phyloP scores from a whole-genome alignment of 305 asterid genomes.

The Fraxinus paxiana region DNA sequence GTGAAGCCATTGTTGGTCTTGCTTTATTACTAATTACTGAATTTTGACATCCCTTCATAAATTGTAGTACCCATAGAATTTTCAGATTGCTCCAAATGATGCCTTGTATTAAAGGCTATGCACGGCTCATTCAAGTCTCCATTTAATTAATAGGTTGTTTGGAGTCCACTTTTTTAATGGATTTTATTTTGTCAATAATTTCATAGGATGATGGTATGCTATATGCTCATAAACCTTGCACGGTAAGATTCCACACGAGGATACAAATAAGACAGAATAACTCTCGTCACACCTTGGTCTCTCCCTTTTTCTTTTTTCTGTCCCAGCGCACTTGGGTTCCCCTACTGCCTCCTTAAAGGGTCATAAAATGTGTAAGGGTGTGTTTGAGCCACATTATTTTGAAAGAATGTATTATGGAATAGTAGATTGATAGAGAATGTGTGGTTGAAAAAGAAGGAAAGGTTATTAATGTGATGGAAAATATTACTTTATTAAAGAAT shows the following conservation, averaged over 20 bases:
- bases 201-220: not conserved
- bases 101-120: not conserved
- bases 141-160: not conserved
- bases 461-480: too few species aligned
- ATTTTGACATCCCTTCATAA: not conserved
- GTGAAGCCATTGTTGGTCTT: not conserved
- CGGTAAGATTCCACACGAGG: not conserved
- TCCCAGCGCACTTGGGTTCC: not conserved
- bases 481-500: too few species aligned
- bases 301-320: not conserved
- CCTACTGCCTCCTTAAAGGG: not conserved
- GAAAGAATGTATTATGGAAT: too few species aligned
- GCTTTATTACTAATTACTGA: not conserved
- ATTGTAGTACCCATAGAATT: not conserved
- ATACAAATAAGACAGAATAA: not conserved
- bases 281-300: not conserved
- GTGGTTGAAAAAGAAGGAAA: too few species aligned
- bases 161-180: not conserved
- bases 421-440: too few species aligned
- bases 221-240: not conserved
- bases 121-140: not conserved
- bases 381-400: too few species aligned
- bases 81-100: not conserved
- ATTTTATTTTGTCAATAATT: not conserved
- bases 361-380: not conserved